phyloP scores from a whole-genome alignment of 2,329 filamentous ascomycete genomes.

The Cladosporium colombiae region DNA sequence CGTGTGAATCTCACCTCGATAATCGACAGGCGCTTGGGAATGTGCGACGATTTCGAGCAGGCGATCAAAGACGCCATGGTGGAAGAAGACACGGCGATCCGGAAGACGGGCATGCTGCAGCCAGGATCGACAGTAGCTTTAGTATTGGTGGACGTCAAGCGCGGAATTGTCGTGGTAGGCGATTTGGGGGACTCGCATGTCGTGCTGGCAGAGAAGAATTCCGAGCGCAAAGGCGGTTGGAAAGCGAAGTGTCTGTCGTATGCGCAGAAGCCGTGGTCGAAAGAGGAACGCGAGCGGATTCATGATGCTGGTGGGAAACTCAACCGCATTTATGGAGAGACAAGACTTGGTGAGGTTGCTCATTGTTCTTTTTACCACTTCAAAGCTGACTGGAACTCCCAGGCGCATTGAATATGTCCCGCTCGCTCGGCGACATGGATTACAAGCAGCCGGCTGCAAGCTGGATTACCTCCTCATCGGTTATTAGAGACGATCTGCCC shows the following conservation, averaged over 20 bases:
- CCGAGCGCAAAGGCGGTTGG: constrained; percentile 15
- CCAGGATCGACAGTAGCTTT: constrained; percentile 10
- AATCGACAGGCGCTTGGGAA: constrained; percentile 1
- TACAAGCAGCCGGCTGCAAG: constrained; percentile 18
- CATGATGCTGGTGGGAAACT: constrained; percentile 17
- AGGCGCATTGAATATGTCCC: constrained; percentile 18
- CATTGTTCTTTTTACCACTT: background rate
- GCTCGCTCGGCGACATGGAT: constrained; percentile 14
- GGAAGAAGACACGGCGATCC: constrained; percentile 12
- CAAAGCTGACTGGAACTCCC: background rate
- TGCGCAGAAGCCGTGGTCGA: constrained; percentile 15
- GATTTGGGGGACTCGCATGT: constrained; percentile 18
- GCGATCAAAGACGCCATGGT: constrained; percentile 15
- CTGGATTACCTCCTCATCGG: constrained; percentile 11
- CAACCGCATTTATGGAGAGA: constrained; percentile 16
- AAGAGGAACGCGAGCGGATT: constrained; percentile 13
- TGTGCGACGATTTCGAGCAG: constrained; percentile 18
- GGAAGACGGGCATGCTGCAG: constrained; percentile 14
- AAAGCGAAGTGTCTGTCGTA: constrained; percentile 11
- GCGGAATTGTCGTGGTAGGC: constrained; percentile 1
- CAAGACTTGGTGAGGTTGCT: constrained; percentile 9
- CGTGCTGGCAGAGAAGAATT: constrained; percentile 9
- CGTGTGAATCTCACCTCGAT: constrained; percentile 7
- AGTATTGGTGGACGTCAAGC: constrained; percentile 4
- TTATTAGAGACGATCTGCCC: constrained; percentile 12